Evolutionary conservation across 169 alveolate genomes (phyloP).

Genomic region (Miamiensis avidus): DNA sequence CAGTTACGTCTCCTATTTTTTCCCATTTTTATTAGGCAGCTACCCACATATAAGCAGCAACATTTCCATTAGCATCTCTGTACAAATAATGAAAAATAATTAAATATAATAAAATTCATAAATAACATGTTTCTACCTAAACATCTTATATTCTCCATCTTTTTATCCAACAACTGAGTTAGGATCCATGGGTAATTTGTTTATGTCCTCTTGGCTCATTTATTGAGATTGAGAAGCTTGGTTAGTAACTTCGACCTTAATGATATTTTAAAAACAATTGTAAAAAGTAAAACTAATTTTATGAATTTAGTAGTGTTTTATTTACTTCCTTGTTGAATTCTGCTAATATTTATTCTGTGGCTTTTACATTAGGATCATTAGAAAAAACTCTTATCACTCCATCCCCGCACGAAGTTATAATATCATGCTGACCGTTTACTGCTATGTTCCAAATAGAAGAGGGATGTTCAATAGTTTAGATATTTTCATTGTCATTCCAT

Average conservation of each 20-base stretch:
- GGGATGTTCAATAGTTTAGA: slow-evolving; percentile 78
- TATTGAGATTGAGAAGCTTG: too few species aligned
- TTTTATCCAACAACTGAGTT: not conserved
- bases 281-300: too few species aligned
- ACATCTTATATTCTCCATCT: not conserved
- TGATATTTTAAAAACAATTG: too few species aligned
- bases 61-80: slow-evolving; percentile 72
- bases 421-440: slow-evolving; percentile 65
- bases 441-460: slow-evolving; percentile 84
- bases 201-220: not conserved
- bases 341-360: slow-evolving; percentile 63
- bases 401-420: slow-evolving; percentile 85
- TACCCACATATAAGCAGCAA: slow-evolving; percentile 86
- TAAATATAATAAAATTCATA: too few species aligned
- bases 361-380: slow-evolving; percentile 59
- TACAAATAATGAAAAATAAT: slow-evolving; percentile 59
- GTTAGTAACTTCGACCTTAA: not conserved
- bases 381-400: slow-evolving; percentile 84
- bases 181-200: not conserved
- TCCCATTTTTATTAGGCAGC: slow-evolving; percentile 81
- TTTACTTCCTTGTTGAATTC: slow-evolving; percentile 66
- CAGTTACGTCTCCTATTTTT: slow-evolving; percentile 86
- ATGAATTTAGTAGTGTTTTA: too few species aligned
- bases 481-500: slow-evolving; percentile 69
- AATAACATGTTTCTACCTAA: too few species aligned